A percentile compares a stretch with the other conserved stretches of the same genome.
phyloP scores from a whole-genome alignment of 2,329 filamentous ascomycete genomes.

The Blastomyces emzantsi region DNA sequence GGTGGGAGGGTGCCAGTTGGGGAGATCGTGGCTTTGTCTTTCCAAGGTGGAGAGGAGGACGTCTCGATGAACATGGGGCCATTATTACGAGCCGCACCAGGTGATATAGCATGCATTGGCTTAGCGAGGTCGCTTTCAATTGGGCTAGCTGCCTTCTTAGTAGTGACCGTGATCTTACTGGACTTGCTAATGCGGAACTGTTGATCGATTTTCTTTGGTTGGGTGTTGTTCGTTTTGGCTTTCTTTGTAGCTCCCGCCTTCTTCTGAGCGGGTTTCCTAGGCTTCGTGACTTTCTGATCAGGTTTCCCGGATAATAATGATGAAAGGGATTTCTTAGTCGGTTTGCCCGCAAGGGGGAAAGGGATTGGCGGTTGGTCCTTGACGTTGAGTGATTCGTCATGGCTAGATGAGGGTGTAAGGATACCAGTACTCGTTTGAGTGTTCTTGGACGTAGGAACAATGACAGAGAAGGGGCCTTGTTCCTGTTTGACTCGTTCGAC shows the following conservation, averaged over 20 bases:
- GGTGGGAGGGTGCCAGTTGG: conserved; percentile 19
- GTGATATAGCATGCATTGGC: conserved; percentile 29
- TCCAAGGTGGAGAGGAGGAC: conserved; percentile 12
- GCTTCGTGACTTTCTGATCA: conserved; percentile 19
- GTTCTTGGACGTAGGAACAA: conserved; percentile 35
- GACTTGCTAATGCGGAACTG: conserved; percentile 14
- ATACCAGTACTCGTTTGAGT: conserved; percentile 28
- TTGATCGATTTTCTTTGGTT: conserved; percentile 10
- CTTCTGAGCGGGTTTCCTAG: conserved; percentile 6
- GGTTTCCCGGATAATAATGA: conserved; percentile 19
- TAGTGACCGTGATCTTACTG: not conserved
- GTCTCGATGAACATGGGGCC: conserved; percentile 24
- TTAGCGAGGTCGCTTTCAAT: conserved; percentile 24
- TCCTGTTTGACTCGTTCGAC: conserved; percentile 35
- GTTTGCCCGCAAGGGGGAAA: not conserved
- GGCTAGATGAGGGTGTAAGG: conserved; percentile 37
- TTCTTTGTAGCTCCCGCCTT: conserved; percentile 12
- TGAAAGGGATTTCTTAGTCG: conserved; percentile 7
- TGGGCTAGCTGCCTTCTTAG: conserved; percentile 17
- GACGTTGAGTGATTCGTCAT: conserved; percentile 26
- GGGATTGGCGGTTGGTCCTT: conserved; percentile 17
- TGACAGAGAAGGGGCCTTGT: conserved; percentile 32
- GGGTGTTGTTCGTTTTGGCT: conserved; percentile 7
- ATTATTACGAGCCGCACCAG: conserved; percentile 30
- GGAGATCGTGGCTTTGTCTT: conserved; percentile 15